These are phyloP conservation scores for Ophiosphaerella korrae DNA, from an alignment of 2,329 filamentous ascomycete genomes.

Conservation along the genomic window DNA sequence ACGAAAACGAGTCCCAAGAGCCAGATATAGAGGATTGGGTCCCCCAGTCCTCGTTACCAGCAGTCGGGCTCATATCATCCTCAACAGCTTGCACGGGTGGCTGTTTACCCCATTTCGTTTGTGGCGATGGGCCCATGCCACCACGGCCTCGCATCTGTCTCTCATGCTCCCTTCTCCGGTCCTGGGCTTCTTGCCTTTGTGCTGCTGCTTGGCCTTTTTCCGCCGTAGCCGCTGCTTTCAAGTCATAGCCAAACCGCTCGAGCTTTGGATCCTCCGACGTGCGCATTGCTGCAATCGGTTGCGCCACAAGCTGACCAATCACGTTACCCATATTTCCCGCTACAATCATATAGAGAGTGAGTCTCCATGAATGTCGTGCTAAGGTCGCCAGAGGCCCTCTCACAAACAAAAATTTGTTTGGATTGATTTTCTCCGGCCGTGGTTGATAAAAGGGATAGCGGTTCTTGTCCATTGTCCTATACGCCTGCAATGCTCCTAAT, in stretches of 20 bases:
- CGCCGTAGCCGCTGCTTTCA: constrained; percentile 33
- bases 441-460: constrained; percentile 52
- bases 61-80: constrained; percentile 52
- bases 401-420: constrained; percentile 44
- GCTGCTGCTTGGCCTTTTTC: constrained; percentile 15
- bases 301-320: constrained; percentile 41
- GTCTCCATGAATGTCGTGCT: constrained; percentile 35
- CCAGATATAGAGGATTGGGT: constrained; percentile 7
- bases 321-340: constrained; percentile 40
- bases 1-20: constrained; percentile 22
- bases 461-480: constrained; percentile 39
- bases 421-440: constrained; percentile 44
- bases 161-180: constrained; percentile 25
- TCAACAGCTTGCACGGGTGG: constrained; percentile 28
- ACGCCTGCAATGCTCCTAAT: constrained; percentile 41
- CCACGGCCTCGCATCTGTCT: constrained; percentile 24
- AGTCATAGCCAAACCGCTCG: constrained; percentile 44
- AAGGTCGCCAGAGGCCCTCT: constrained; percentile 40
- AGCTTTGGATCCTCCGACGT: constrained; percentile 49
- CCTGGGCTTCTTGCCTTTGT: constrained; percentile 23
- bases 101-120: constrained; percentile 34
- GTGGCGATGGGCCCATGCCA: constrained; percentile 45
- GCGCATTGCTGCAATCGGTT: constrained; percentile 39
- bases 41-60: constrained; percentile 45
- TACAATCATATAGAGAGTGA: constrained; percentile 30